Evolutionary conservation across 2,329 filamentous ascomycete genomes (phyloP).

Genomic region (Epichloe brachyelytri): DNA sequence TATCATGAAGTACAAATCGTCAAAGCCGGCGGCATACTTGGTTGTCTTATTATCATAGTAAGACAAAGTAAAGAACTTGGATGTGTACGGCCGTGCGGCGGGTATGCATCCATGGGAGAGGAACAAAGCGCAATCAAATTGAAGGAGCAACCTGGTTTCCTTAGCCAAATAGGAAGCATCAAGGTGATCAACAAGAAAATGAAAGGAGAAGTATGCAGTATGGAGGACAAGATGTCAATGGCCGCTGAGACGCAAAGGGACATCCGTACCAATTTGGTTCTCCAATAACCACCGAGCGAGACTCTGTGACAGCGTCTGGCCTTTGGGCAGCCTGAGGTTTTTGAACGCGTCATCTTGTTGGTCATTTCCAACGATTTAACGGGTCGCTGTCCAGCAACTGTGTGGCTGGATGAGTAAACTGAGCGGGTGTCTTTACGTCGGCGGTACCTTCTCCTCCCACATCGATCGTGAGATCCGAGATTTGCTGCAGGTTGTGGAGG

Average conservation of each 20-base stretch:
- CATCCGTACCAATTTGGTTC: neutral
- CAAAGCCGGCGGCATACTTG: slow-evolving; percentile 60
- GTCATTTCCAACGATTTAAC: neutral
- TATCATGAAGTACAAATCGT: slow-evolving; percentile 65
- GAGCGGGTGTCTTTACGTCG: no score
- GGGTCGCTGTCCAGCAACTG: no score
- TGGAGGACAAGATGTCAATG: neutral
- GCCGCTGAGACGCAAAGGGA: neutral
- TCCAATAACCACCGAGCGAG: neutral
- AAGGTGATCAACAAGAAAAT: neutral
- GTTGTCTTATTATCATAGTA: slow-evolving; percentile 61
- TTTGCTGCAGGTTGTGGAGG: no score
- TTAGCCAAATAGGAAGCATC: neutral
- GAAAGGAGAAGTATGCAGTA: neutral
- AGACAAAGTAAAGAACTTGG: slow-evolving; percentile 76
- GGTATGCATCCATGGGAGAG: slow-evolving; percentile 74
- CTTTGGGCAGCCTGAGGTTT: neutral
- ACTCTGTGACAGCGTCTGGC: neutral
- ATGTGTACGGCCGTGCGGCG: slow-evolving; percentile 60
- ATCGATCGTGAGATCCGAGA: no score
- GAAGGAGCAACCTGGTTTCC: neutral
- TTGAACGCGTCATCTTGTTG: neutral
- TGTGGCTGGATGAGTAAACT: no score
- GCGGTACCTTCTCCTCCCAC: no score
- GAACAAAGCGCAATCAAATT: slow-evolving; percentile 62